Evolutionary conservation across 306 rosid species (phyloP), one percentile per base, ranked within the genome.

Genomic region (Dryas drummondii): DNA sequence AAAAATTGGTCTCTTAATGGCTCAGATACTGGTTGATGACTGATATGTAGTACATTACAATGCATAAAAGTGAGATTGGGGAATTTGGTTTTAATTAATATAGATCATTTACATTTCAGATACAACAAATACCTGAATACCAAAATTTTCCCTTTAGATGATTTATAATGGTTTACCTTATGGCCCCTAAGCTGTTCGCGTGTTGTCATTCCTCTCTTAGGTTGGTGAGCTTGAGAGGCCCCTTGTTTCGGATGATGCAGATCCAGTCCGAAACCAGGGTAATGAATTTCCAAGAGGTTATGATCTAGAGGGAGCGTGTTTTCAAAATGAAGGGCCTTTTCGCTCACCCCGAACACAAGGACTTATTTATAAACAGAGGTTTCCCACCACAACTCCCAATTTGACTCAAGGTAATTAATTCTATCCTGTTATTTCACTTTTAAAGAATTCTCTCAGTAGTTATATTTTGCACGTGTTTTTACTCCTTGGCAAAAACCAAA

Each of bases 221-320:
- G 84, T 41, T 62, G 68, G 77, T 73, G 98, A 92, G 71, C 86
- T 92, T 40, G 99, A 92, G 72, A 87, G 93, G 74, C 98, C 98
- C 58, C 92, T 96, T 68, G 92, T 92, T 51, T 76, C 74, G 16
- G 90, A 87, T 68, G 88, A 67, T 68, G 77, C 17, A 7, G 79
- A 79, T 80, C 77, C 9, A 7, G 74, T 75, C 53, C 79, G 48
- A 54, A 75, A 76, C 82, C 87, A 52, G 72, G 67, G 16, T 51
- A 66, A 75, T 79, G 97, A 89, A 82, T 78, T 88, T 72, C 90
- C 82, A 22, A 82, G 90, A 58, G 97, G 87, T 80, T 89, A 87
- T 61, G 92, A 96, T 88, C 91, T 89, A 58, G 98, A 92, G 85
- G 99, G 97, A 75, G 97, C 96, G 0, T 71, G 86, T 76, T 74